These are phyloP conservation scores for Trichoderma orchidacearum DNA, from an alignment of 495 filamentous ascomycete genomes.

Conservation along the genomic window DNA sequence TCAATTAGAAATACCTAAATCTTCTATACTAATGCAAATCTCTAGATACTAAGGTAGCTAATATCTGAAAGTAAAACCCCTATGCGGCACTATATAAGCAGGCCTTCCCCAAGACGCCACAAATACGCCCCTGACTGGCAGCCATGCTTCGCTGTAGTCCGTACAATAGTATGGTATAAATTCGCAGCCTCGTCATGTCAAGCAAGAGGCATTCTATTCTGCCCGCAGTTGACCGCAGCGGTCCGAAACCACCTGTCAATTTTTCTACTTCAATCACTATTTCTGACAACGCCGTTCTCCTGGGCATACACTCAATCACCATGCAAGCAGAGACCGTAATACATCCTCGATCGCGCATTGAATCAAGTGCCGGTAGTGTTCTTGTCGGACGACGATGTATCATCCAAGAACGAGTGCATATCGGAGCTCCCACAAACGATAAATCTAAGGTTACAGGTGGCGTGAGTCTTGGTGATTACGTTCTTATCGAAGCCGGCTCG, in stretches of 20 bases:
- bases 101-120: no score
- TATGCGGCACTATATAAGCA: no score
- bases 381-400: slow-evolving; percentile 61
- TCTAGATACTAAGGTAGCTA: no score
- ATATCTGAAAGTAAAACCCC: no score
- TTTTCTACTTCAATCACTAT: slow-evolving; percentile 59
- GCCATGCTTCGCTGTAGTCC: no score
- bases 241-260: slow-evolving; percentile 51
- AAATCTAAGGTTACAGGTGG: slow-evolving; percentile 12
- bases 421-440: slow-evolving; percentile 33
- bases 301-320: slow-evolving; percentile 56
- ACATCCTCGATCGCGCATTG: slow-evolving; percentile 65
- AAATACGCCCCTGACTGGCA: no score
- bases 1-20: no score
- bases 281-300: slow-evolving; percentile 59
- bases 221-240: slow-evolving; percentile 24
- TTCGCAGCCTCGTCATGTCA: no score
- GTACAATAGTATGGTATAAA: no score
- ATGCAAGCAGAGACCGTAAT: slow-evolving; percentile 62
- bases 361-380: slow-evolving; percentile 54
- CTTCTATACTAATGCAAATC: no score
- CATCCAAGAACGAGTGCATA: slow-evolving; percentile 54
- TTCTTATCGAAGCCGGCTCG: slow-evolving; percentile 46
- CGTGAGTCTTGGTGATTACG: slow-evolving; percentile 41
- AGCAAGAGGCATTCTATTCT: slow-evolving; percentile 37